Evolutionary conservation across 75 land plant species (phyloP), one percentile per base, ranked within the genome.

Genomic region (Pinus albicaulis): DNA sequence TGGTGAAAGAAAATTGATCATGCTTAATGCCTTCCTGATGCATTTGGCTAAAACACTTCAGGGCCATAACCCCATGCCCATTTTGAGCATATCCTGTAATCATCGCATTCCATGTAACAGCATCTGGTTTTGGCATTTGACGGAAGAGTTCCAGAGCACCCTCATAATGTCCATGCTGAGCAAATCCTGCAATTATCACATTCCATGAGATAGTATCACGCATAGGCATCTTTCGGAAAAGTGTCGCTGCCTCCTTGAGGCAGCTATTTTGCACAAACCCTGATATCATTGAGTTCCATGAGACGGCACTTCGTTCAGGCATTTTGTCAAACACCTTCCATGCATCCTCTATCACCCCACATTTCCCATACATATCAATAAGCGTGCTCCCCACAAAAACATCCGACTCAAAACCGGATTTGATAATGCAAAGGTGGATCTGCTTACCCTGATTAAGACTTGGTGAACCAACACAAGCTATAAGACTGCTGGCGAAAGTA

Each of bases 281-380:
- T 25, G 83, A 75, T 48, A 90, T 55, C 80, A 90, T 81, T 3
- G 85, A 75, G 28, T 82, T 80, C 87, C 89, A 87, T 4, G 77
- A 58, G 23, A 87, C 87, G 17, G 76, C 72, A 75, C 84, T 83
- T 25, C 65, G 57, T 23, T 74, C 61, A 24, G 82, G 78, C 55
- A 84, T 55, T 60, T 19, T 38, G 3, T 61, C 75, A 75, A 86
- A 86, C 8, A 89, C 63, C 55, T 77, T 20, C 44, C 76, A 65
- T 55, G 91, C 89, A 52, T 76, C 84, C 15, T n/a, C n/a, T 24
- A 83, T 57, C 11, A 78, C 22, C 22, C 41, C 63, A 56, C 87
- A 82, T 76, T 88, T 88, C 4, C 77, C 78, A 79, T 85, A 88
- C 87, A 85, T 82, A 22, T 88, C 91, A 55, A 89, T 78, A 65